Evolutionary conservation across 2,329 filamentous ascomycete species (phyloP), one percentile per base, ranked within the genome.

Genomic region (Colletotrichum trifolii): DNA sequence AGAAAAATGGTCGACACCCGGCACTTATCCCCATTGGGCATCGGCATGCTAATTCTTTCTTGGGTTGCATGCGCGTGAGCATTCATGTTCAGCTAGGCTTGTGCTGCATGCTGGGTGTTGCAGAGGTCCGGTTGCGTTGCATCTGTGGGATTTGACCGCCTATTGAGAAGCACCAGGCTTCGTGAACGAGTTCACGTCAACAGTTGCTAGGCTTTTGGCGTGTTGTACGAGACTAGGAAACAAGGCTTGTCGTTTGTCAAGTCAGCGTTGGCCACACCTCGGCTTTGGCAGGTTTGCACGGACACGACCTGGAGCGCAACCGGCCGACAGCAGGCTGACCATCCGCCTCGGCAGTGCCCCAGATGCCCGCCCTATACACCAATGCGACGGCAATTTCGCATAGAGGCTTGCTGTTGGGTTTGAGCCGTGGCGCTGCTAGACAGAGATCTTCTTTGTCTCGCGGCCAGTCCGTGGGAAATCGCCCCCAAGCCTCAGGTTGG

Each of bases 401-500:
- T 25, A 35, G 49, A 49, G 54, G 43, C 54, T 45, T 33, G 60
- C 34, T 35, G 12, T 39, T 17, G 36, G 35, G 53, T 58, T 49
- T 50, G 36, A 45, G 54, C 46, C 60, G 64, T 66, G 60, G 64
- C 60, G 64, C 49, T 17, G 43, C 48, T 50, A 43, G 53, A 52
- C 42, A 66, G 43, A 54, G 50, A 64, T 65, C 54, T 8, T 38
- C 54, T 60, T 64, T 60, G 60, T 66, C 60, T 66, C 34, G 39
- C 64, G 64, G 54, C 49, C 60, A 60, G 48, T 50, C 54, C 64
- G 60, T 49, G 60, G 53, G 33, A 66, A 42, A 38, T 60, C 49
- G 39, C 48, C 60, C 45, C 49, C 48, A 48, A 48, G 15, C 47
- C 39, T 33, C 3, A 33, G 36, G 25, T 52, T 62, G 55, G 57